These are phyloP conservation scores for Sporisorium exsertum DNA, from an alignment of 1,284 basidiomycete species.

Conservation along the genomic window DNA sequence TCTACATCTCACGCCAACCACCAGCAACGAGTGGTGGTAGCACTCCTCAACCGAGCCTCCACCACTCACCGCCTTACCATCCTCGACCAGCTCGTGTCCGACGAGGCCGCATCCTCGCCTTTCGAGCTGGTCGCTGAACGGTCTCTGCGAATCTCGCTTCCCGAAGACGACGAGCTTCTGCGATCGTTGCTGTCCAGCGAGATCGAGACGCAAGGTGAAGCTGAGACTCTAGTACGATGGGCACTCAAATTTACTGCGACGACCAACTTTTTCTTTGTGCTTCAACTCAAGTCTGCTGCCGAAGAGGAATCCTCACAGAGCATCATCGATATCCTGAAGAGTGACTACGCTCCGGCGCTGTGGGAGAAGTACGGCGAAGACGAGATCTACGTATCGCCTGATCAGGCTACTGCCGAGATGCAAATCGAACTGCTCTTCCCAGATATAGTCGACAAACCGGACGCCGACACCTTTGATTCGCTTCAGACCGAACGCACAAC, in stretches of 20 bases:
- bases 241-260: slow-evolving; percentile 37
- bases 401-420: slow-evolving; percentile 20
- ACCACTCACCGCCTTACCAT: slow-evolving; percentile 22
- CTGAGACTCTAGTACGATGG: slow-evolving; percentile 38
- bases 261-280: slow-evolving; percentile 35
- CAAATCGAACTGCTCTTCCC: slow-evolving; percentile 54
- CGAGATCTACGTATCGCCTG: slow-evolving; percentile 48
- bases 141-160: slow-evolving; percentile 21
- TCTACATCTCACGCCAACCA: neutral
- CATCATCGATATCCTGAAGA: slow-evolving; percentile 2
- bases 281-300: slow-evolving; percentile 23
- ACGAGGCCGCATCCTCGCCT: neutral
- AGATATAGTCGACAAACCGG: slow-evolving; percentile 8
- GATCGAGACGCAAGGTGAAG: slow-evolving; percentile 21
- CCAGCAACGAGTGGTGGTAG: slow-evolving; percentile 5
- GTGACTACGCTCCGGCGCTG: slow-evolving; percentile 1
- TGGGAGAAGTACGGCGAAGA: slow-evolving; percentile 33
- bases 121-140: slow-evolving; percentile 47
- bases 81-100: slow-evolving; percentile 12
- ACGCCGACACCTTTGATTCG: neutral
- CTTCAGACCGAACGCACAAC: neutral
- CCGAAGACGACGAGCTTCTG: slow-evolving; percentile 51
- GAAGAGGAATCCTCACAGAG: neutral
- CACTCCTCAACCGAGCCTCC: slow-evolving; percentile 34
- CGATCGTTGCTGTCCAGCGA: slow-evolving; percentile 46